Evolutionary conservation across 2,329 filamentous ascomycete genomes (phyloP).

Genomic region (Cercospora sp.): DNA sequence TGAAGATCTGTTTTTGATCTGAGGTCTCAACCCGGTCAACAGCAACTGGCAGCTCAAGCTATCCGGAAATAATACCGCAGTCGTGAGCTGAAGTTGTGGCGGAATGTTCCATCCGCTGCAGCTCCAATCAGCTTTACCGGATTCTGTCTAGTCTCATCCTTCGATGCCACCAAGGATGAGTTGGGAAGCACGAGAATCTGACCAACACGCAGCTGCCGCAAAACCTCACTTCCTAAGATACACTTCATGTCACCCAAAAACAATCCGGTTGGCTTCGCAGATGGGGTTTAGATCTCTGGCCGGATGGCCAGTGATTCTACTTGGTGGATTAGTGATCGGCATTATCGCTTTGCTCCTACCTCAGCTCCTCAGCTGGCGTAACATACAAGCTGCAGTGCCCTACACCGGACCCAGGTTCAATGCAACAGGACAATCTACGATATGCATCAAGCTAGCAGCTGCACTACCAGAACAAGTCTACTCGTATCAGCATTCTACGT

Average conservation of each 20-base stretch:
- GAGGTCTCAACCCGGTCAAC: neutral
- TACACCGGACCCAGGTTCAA: neutral
- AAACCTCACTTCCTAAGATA: neutral
- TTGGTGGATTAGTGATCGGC: neutral
- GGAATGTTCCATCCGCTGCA: neutral
- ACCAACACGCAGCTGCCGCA: neutral
- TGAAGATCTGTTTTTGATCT: neutral
- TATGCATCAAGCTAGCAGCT: neutral
- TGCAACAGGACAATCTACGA: neutral
- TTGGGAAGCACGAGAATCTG: neutral
- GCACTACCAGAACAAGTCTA: neutral
- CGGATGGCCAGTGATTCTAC: neutral
- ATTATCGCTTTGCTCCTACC: neutral
- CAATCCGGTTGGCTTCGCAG: neutral
- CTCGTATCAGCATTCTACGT: neutral
- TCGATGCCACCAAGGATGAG: neutral
- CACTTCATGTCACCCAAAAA: neutral
- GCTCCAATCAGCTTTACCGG: neutral
- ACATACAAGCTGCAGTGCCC: neutral
- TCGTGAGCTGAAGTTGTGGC: neutral
- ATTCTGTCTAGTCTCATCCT: neutral
- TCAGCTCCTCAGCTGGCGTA: neutral
- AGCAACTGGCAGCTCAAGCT: neutral
- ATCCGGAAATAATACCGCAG: neutral
- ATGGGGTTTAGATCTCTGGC: neutral